These are phyloP conservation scores for Botrytis galanthina DNA, from an alignment of 2,329 filamentous ascomycete genomes.

Conservation along the genomic window DNA sequence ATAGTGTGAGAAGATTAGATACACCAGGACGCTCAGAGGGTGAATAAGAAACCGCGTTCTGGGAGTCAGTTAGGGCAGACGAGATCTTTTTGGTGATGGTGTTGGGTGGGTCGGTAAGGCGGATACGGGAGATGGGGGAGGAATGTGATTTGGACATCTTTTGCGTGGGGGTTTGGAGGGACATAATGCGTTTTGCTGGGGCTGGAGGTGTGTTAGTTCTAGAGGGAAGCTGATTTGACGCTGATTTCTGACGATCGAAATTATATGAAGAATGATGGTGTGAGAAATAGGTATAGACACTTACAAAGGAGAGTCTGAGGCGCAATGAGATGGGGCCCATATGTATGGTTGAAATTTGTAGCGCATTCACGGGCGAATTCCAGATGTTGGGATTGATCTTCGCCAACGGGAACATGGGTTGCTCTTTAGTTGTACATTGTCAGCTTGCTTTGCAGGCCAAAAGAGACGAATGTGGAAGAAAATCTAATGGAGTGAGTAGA, in stretches of 20 bases:
- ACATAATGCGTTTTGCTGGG: conserved; percentile 84
- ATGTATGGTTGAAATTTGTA: conserved; percentile 79
- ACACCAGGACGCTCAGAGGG: conserved; percentile 70
- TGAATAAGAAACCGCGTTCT: conserved; percentile 68
- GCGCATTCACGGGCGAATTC: conserved; percentile 88
- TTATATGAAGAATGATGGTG: not conserved
- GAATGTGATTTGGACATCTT: conserved; percentile 96
- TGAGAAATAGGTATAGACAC: conserved; percentile 21
- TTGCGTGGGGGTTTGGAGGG: conserved; percentile 67
- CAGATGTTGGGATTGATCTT: conserved; percentile 90
- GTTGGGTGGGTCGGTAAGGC: conserved; percentile 69
- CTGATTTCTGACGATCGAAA: not conserved
- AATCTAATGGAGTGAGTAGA: not conserved
- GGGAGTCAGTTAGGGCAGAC: conserved; percentile 73
- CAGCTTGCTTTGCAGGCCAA: not conserved
- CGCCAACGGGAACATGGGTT: conserved; percentile 94
- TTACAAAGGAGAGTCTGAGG: conserved; percentile 73
- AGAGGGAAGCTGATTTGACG: not conserved
- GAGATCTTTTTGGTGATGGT: conserved; percentile 69
- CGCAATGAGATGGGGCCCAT: conserved; percentile 59
- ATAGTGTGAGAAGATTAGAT: conserved; percentile 78
- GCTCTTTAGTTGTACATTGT: conserved; percentile 50
- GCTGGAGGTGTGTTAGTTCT: conserved; percentile 28
- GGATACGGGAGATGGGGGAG: conserved; percentile 71
- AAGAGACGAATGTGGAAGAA: conserved; percentile 8